These are phyloP conservation scores for Leucosporidium yakuticum DNA, from an alignment of 768 basidiomycete species.

Conservation along the genomic window DNA sequence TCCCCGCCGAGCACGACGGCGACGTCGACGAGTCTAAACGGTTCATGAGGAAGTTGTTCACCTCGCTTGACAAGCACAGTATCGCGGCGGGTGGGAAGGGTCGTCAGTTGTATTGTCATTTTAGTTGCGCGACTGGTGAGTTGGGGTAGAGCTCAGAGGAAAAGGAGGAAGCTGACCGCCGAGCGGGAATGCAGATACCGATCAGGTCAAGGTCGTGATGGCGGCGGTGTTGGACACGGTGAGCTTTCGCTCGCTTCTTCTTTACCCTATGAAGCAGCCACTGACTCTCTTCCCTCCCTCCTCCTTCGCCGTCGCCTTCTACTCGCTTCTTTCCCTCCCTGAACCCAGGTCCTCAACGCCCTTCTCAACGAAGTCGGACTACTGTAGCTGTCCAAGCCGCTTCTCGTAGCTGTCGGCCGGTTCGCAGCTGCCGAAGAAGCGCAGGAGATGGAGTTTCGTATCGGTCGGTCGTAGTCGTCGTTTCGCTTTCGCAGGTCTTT, in stretches of 20 bases:
- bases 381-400: background rate
- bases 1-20: constrained; percentile 58
- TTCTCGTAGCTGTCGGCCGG: too few relatives aligned
- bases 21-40: constrained; percentile 82
- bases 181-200: constrained; percentile 18
- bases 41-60: constrained; percentile 69
- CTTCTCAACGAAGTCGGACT: constrained; percentile 20
- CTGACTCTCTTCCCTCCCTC: too few relatives aligned
- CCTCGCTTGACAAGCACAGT: constrained; percentile 76
- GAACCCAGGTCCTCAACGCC: constrained; percentile 6
- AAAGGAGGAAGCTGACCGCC: background rate
- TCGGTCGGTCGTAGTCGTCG: too few relatives aligned
- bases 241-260: too few relatives aligned
- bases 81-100: constrained; percentile 42
- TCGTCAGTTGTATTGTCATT: constrained; percentile 44
- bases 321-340: too few relatives aligned
- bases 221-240: constrained; percentile 21
- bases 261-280: too few relatives aligned
- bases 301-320: too few relatives aligned
- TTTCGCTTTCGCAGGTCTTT: too few relatives aligned
- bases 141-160: background rate
- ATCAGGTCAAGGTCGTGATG: constrained; percentile 19
- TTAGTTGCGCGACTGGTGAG: constrained; percentile 19
- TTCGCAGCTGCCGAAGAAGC: too few relatives aligned
- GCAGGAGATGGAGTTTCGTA: too few relatives aligned